Conservation (phyloP, 2,329 filamentous ascomycete species). For the Aspergillus sp. region DNA sequence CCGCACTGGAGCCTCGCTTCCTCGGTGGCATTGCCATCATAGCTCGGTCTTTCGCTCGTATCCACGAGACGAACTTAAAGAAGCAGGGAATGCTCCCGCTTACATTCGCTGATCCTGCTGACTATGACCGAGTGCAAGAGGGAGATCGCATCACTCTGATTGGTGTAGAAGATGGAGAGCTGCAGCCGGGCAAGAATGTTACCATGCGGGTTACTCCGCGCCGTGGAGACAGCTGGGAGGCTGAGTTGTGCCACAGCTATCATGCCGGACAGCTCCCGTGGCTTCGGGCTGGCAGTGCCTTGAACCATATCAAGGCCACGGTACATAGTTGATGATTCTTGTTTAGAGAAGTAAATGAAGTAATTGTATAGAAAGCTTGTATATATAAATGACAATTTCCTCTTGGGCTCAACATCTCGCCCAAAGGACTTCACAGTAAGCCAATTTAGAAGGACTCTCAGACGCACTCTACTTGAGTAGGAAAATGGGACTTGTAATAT, state of each 20-base stretch:
- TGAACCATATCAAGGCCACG: slow-evolving; percentile 37
- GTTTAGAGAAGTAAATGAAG: too few relatives aligned
- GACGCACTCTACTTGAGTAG: too few relatives aligned
- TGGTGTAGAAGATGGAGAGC: slow-evolving; percentile 25
- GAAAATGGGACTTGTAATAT: too few relatives aligned
- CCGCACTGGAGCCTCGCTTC: slow-evolving; percentile 91
- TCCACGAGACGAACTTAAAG: slow-evolving; percentile 99
- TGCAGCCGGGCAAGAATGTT: slow-evolving; percentile 32
- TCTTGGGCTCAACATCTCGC: too few relatives aligned
- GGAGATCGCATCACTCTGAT: slow-evolving; percentile 24
- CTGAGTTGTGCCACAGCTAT: slow-evolving; percentile 36
- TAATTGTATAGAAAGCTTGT: too few relatives aligned
- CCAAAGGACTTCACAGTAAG: too few relatives aligned
- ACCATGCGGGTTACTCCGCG: slow-evolving; percentile 31
- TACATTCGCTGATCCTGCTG: slow-evolving; percentile 84
- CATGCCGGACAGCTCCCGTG: slow-evolving; percentile 36
- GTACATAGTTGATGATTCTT: not conserved
- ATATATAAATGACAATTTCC: too few relatives aligned
- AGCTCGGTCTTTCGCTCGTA: slow-evolving; percentile 89
- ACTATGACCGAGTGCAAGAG: slow-evolving; percentile 66
- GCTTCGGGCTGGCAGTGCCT: slow-evolving; percentile 38
- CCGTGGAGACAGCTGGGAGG: slow-evolving; percentile 31
- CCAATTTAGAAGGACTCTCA: too few relatives aligned
- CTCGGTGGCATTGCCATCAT: slow-evolving; percentile 94
- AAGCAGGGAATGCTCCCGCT: slow-evolving; percentile 99